These are phyloP conservation scores for Coniochaeta pulveracea DNA, from an alignment of 2,329 filamentous ascomycete species.

Conservation along the genomic window DNA sequence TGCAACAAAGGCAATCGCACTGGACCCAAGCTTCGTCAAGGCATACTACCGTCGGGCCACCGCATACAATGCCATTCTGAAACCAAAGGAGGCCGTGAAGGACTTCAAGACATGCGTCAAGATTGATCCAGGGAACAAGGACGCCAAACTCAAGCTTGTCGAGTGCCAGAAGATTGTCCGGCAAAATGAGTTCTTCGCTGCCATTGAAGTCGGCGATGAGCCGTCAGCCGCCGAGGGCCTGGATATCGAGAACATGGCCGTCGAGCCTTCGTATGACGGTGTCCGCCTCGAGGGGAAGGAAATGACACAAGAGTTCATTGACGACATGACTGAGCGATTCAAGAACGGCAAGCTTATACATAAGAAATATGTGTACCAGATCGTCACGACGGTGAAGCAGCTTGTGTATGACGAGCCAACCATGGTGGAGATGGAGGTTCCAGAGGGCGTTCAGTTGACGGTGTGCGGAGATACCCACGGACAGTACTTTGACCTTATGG, in stretches of 20 bases:
- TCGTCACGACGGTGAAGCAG: conserved; percentile 80
- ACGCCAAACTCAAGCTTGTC: conserved; percentile 79
- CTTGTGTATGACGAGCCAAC: conserved; percentile 87
- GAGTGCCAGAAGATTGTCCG: conserved; percentile 95
- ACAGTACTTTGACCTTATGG: conserved; percentile 94
- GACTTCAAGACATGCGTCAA: conserved; percentile 89
- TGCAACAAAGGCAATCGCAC: conserved; percentile 80
- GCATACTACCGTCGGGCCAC: conserved; percentile 91
- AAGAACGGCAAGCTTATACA: conserved; percentile 92
- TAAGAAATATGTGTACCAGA: conserved; percentile 95
- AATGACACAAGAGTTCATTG: conserved; percentile 95
- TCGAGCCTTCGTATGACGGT: conserved; percentile 82
- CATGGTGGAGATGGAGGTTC: conserved; percentile 88
- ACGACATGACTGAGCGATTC: conserved; percentile 94
- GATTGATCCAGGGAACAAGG: conserved; percentile 78
- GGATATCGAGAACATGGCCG: conserved; percentile 72
- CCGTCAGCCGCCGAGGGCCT: conserved; percentile 86
- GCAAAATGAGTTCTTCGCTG: conserved; percentile 83
- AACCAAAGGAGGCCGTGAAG: conserved; percentile 74
- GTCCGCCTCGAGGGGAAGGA: conserved; percentile 57
- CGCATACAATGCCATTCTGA: conserved; percentile 82
- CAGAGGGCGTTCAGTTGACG: conserved; percentile 68
- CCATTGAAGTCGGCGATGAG: conserved; percentile 86
- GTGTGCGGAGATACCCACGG: conserved; percentile 97
- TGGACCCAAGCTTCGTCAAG: conserved; percentile 85